Conservation (phyloP, 2,329 filamentous ascomycete genomes). For the Alternaria burnsii region DNA sequence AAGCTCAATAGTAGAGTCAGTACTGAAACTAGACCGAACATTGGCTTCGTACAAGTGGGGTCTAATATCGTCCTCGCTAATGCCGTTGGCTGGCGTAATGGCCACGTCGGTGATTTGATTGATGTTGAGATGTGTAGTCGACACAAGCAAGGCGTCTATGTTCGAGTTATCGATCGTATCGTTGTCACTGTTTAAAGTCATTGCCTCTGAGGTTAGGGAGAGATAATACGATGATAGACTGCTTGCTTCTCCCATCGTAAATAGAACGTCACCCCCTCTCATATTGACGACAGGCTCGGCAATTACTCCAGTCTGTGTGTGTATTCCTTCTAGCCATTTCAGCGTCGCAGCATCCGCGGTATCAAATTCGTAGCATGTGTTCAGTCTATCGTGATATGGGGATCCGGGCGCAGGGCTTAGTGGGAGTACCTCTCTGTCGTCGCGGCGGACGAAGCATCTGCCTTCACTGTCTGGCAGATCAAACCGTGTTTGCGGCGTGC, state of each 20-base stretch:
- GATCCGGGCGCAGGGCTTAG: neutral
- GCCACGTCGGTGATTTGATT: constrained; percentile 2
- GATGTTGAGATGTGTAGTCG: neutral
- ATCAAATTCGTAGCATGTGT: neutral
- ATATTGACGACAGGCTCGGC: neutral
- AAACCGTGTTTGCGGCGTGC: neutral
- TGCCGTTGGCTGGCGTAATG: neutral
- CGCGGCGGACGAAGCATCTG: neutral
- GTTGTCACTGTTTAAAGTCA: neutral
- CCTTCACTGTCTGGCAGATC: neutral
- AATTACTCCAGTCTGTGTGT: neutral
- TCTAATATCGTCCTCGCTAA: neutral
- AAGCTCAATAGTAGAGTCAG: neutral
- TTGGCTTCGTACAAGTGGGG: neutral
- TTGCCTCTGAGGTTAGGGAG: neutral
- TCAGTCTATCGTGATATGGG: neutral
- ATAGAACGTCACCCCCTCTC: neutral
- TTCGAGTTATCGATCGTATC: neutral
- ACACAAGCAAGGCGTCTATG: neutral
- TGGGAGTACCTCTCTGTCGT: neutral
- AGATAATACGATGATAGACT: neutral
- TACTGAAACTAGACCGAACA: constrained; percentile 3
- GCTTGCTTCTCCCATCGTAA: neutral
- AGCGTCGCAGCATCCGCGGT: neutral
- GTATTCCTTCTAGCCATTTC: neutral